Evolutionary conservation across 1,139 yeast species (phyloP), one percentile per base, ranked within the genome.

Genomic region (Suhomyces taliae): DNA sequence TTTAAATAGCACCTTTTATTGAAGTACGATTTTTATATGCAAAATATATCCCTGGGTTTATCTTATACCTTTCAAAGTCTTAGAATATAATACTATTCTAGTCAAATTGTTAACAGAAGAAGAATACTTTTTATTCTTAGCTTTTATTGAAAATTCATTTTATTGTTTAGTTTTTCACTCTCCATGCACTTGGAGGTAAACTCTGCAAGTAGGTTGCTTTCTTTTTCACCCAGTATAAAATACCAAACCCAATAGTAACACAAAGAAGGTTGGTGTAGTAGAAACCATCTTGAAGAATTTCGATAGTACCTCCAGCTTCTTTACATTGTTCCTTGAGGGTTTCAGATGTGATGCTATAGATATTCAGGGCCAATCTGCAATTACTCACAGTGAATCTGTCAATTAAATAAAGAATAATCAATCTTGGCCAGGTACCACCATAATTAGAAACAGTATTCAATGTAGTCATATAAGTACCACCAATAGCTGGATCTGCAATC

Each of bases 381-480:
- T 73, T 64, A 1, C 90, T 81, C 3, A 67, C 58, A 0, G 97
- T 88, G 53, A 90, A 80, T 55, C 76, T 78, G 65, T 91, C 98
- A 49, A 95, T 93, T 63, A 90, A 75, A 52, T 76, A 81, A 57
- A 90, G 78, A 6, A 91, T 84, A 40, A 93, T 72, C 27, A 90
- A 72, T 49, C 91, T 78, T 0, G 99, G 99, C 99, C 99, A 95
- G 27, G 95, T 95, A 6, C 99, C 99, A 34, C 99, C 99, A 48
- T 91, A 78, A 61, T 93, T 93, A 34, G 95, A 85, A 43, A 93
- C 74, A 0, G 99, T 93, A 66, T 95, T 95, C 48, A 93, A 73
- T 1, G 96, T 85, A 0, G 99, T 93, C 98, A 95, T 93, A 65
- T 93, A 93, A 0, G 99, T 95, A 1, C 99, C 99, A 14, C 99